A percentile compares a stretch with the other conserved stretches of the same genome.
phyloP scores from a whole-genome alignment of 306 rosid genomes.

The Oemleria cerasiformis region DNA sequence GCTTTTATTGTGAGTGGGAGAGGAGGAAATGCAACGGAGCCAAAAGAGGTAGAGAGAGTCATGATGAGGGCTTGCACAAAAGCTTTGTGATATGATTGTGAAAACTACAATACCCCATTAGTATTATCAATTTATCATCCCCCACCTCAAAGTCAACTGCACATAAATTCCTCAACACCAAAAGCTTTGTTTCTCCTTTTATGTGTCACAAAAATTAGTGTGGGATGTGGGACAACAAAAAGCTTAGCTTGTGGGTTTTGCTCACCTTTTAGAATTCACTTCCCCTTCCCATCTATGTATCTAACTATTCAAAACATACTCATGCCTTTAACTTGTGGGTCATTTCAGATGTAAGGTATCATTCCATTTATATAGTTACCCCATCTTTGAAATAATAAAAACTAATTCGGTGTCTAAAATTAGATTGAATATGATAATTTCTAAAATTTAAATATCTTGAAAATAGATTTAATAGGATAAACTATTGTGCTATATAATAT shows the following conservation, averaged over 20 bases:
- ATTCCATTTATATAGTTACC: constrained; percentile 17
- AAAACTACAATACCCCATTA: constrained; percentile 1
- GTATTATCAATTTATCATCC: constrained; percentile 1
- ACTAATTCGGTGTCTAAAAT: no score
- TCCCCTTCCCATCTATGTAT: constrained; percentile 6
- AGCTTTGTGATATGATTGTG: constrained; percentile 27
- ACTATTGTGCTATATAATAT: no score
- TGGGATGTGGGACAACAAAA: constrained; percentile 19
- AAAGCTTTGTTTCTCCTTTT: constrained; percentile 11
- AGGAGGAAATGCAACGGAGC: constrained; percentile 22
- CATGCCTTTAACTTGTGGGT: constrained; percentile 11
- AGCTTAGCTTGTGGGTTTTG: constrained; percentile 28
- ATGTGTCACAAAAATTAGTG: constrained; percentile 10
- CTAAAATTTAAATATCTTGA: no score
- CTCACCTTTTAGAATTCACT: constrained; percentile 29
- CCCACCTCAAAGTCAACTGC: constrained; percentile 36
- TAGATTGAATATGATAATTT: no score
- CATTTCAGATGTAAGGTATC: constrained; percentile 41
- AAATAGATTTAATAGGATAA: no score
- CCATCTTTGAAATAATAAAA: neutral
- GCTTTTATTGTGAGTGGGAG: constrained; percentile 30
- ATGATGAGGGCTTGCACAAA: constrained; percentile 29
- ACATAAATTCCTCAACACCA: constrained; percentile 8
- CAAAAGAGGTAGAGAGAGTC: constrained; percentile 23
- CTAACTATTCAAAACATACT: neutral